Percentiles rank a stretch among this genome's conserved stretches.
phyloP scores from a whole-genome alignment of 805 yeast species.

The Yarrowia bubula region DNA sequence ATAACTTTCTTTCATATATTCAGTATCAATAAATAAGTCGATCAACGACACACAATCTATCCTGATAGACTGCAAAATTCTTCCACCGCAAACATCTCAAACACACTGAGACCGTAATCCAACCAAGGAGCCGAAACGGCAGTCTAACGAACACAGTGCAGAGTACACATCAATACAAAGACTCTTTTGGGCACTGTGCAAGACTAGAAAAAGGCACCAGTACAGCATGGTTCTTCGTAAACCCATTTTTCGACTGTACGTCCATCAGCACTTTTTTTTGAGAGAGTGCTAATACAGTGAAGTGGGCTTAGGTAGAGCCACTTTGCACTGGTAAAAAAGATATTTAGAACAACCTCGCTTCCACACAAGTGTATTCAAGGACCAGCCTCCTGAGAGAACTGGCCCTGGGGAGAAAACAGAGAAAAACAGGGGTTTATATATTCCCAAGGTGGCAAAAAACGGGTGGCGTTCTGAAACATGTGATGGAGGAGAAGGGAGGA shows the following conservation, averaged over 20 bases:
- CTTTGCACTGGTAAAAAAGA: constrained; percentile 32
- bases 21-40: constrained; percentile 10
- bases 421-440: neutral
- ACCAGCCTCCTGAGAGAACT: neutral
- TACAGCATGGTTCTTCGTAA: neutral
- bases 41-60: constrained; percentile 7
- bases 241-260: constrained; percentile 3
- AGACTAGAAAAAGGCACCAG: too few species aligned
- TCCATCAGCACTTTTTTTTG: neutral
- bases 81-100: neutral
- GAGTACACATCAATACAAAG: too few species aligned
- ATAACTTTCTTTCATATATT: constrained; percentile 9
- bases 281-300: neutral
- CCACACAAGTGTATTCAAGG: constrained; percentile 11
- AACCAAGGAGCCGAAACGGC: constrained; percentile 9
- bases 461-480: too few species aligned
- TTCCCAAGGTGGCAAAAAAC: neutral
- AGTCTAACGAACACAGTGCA: neutral
- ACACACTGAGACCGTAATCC: neutral
- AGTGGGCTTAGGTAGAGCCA: neutral
- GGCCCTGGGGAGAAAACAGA: neutral
- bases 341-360: constrained; percentile 11
- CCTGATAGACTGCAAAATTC: constrained; percentile 5
- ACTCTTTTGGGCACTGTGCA: too few species aligned
- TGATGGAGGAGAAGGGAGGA: too few species aligned